These are phyloP conservation scores for Trichoderma brevicompactum DNA, from an alignment of 2,329 filamentous ascomycete genomes.

Conservation along the genomic window DNA sequence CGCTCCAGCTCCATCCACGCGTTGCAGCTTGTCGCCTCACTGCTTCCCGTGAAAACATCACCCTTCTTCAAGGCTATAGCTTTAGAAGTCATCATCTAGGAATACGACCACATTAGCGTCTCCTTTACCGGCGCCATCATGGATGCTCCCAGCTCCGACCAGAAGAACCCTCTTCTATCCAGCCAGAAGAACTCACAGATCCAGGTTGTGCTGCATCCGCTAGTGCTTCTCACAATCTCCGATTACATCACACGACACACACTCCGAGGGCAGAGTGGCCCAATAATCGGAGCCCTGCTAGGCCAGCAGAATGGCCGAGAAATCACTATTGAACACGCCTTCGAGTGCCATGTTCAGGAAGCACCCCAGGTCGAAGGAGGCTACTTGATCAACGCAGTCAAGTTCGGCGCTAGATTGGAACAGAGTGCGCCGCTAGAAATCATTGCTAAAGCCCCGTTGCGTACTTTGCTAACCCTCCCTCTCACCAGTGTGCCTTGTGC, in stretches of 20 bases:
- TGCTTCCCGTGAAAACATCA: background rate
- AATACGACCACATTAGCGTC: background rate
- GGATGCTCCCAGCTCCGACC: constrained; percentile 45
- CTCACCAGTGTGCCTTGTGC: constrained; percentile 80
- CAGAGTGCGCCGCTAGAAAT: constrained; percentile 67
- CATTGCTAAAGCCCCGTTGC: background rate
- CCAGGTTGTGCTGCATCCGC: constrained; percentile 83
- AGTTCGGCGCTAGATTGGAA: constrained; percentile 78
- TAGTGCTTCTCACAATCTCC: constrained; percentile 94
- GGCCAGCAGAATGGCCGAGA: constrained; percentile 90
- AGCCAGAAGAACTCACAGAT: constrained; percentile 72
- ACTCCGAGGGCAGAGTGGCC: constrained; percentile 73
- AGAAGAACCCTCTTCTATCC: constrained; percentile 63
- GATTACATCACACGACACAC: constrained; percentile 94
- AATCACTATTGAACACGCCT: constrained; percentile 90
- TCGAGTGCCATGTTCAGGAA: constrained; percentile 70
- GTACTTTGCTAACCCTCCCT: background rate
- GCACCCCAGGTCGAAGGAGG: constrained; percentile 56
- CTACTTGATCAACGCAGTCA: constrained; percentile 66
- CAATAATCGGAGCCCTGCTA: constrained; percentile 83
- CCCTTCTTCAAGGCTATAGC: background rate
- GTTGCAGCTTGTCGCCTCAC: background rate
- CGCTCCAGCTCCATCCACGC: background rate
- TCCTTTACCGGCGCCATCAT: constrained; percentile 46
- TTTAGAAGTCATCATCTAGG: background rate